Base-by-base conservation (phyloP, 75 land plant species). In the Ceratopteris richardii region DNA sequence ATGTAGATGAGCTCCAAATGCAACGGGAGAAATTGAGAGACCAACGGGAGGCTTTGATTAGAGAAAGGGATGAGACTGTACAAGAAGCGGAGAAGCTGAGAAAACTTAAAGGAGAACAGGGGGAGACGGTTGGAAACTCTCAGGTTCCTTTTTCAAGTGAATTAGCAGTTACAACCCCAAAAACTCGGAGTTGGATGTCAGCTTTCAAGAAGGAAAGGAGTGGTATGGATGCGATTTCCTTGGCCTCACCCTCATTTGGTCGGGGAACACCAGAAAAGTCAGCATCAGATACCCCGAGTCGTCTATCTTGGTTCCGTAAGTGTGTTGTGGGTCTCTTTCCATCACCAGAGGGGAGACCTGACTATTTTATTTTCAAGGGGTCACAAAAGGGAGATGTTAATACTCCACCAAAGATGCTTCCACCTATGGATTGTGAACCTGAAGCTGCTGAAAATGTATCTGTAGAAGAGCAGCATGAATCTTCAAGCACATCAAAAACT, bases 1-100 rank as follows among this genome's bases (percentile, higher is more conserved):
- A 75, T 24, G 85, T 88, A 47, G 79, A 88, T 40, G 77, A 79
- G 46, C 80, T 94, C 24, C 69, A 83, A 33, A 31, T 75, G 23
- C 95, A 88, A 63, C 66, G 85, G n/a, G 70, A 88, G 63, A 88
- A 85, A 71, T 65, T 94, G 53, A 67, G 77, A 62, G 65, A 88
- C 53, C 95, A 88, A 51, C 66, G 98, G 41, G 82, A 94, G 52
- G 51, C 62, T 42, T 62, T 94, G 67, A 84, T 71, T 37, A 70
- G 39, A 17, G 95, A 88, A 33, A 77, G 87, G 55, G 57, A 79
- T 56, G 69, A 77, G 31, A 75, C 83, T 21, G 21, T 69, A 37
- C 52, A 60, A 41, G 61, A 88, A 69, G 69, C 80, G 51, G 72
- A 79, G 18, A 62, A 64, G 7, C 62, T 88, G 30, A 66, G 65